These are phyloP conservation scores for Martiniozyma asiatica DNA, from an alignment of 1,139 yeast species.

Conservation along the genomic window DNA sequence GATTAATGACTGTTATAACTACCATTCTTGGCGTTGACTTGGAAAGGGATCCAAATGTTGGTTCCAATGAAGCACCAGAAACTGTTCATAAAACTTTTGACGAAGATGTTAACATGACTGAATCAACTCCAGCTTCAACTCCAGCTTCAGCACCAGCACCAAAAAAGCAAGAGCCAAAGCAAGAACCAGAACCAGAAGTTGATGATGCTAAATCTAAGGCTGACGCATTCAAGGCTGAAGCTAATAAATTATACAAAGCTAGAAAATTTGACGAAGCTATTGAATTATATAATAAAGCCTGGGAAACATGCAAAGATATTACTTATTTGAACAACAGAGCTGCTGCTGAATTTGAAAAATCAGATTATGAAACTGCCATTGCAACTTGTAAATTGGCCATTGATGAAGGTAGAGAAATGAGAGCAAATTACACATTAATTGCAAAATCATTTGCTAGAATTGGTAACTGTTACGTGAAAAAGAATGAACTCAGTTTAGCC, in stretches of 20 bases:
- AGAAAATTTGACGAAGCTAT: conserved; percentile 92
- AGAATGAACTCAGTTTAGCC: conserved; percentile 61
- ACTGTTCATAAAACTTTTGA: conserved; percentile 9
- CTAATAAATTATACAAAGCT: conserved; percentile 76
- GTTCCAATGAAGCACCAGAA: conserved; percentile 20
- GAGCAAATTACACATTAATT: conserved; percentile 84
- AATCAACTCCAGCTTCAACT: conserved; percentile 5
- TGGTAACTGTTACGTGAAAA: conserved; percentile 72
- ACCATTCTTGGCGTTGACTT: conserved; percentile 76
- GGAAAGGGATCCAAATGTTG: conserved; percentile 28
- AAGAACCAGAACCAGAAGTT: conserved; percentile 15
- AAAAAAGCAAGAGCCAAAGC: conserved; percentile 13
- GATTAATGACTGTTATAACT: conserved; percentile 82
- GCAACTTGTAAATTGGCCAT: conserved; percentile 72
- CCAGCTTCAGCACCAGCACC: conserved; percentile 4
- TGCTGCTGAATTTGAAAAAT: conserved; percentile 95
- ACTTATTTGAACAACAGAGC: conserved; percentile 93
- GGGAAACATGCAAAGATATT: conserved; percentile 71
- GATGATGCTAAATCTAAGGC: conserved; percentile 42
- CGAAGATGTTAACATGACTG: conserved; percentile 18
- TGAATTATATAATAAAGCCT: conserved; percentile 73
- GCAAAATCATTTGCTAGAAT: conserved; percentile 91
- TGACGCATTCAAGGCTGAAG: conserved; percentile 71
- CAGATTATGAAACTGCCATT: conserved; percentile 78
- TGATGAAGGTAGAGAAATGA: conserved; percentile 77